Evolutionary conservation across 371 early-diverging fungal species (phyloP), one percentile per base, ranked within the genome.

Genomic region (Zopfochytrium polystomum): DNA sequence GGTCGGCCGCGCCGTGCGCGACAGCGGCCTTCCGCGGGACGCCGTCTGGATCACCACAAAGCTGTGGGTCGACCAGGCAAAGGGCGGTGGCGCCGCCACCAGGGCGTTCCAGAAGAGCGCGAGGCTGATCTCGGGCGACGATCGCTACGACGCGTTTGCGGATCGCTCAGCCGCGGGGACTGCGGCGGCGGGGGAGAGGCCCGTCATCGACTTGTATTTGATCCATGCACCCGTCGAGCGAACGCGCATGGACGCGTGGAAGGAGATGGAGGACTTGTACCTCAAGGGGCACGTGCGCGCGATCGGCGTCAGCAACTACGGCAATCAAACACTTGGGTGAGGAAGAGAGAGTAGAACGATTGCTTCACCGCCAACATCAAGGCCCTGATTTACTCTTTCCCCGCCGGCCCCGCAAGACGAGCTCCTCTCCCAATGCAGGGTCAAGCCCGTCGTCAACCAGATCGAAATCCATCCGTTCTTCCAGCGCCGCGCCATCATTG

Each of bases 401-500:
- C n/a, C n/a, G n/a, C n/a, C n/a, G n/a, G n/a, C n/a, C n/a, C n/a
- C n/a, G n/a, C n/a, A n/a, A 42, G 58, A 47, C 45, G 58, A 58
- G 26, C 54, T 60, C 5, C 44, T 52, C 15, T 27, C 43, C 18
- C 25, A 44, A 6, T 47, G 49, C n/a, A 58, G 15, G 18, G 85
- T 88, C 50, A 77, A 78, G 46, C 90, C 90, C 52, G 76, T 81
- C 26, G 84, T 82, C 59, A 73, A 51, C 62, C 90, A 93, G 74
- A 78, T 91, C 55, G 96, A 96, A 75, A 63, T 94, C 18, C 92
- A 96, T 65, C 95, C 96, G 44, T 92, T 90, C 78, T 76, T 90
- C 49, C 87, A 86, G 3, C 90, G 90, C 66, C 62, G 66, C 33
- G 86, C 88, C 27, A 76, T 91, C 9, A 60, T 90, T 31, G 80